Evolutionary conservation across 768 basidiomycete genomes (phyloP), one percentile per base, ranked within the genome.

Genomic region (Hygrocybe coccinea): DNA sequence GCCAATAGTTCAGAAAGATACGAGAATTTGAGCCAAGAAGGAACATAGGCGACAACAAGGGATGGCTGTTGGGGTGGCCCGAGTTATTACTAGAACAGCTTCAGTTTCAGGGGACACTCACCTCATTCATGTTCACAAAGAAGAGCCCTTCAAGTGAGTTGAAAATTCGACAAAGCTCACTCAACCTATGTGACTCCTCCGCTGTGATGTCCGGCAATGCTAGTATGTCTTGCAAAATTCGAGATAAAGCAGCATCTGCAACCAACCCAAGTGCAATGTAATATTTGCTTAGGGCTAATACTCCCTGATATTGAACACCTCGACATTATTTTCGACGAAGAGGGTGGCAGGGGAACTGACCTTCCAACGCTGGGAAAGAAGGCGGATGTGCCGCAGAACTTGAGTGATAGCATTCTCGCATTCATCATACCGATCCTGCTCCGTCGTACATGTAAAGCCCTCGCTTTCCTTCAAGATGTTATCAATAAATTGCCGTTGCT

Each of bases 1-100:
- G 94, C 93, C 77, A 97, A 68, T 11, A 97, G 79, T 68, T 97
- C 94, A 1, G 91, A 91, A 4, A 97, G 77, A 69, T 97, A 97
- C 17, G 89, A 92, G 69, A 91, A 95, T 69, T 95, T 95, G 62
- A 97, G 76, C 95, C 95, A 97, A 11, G 83, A 86, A 1, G 91
- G 88, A n/a, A 95, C 90, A 59, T 91, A 91, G 0, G 83, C 84
- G 1, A 87, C 87, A 6, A 91, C 84, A 47, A 88, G 84, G 0
- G 90, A 87, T 17, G 86, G 78, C 81, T 88, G 43, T 54, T 36
- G 34, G 54, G 21, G 3, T 33, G 47, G 50, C 22, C 54, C 43
- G 7, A 34, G 53, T 41, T 51, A 2, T 49, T 17, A 14, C 15
- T 22, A 17, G n/a, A n/a, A n/a, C n/a, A 45, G 2, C 14, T 11